Evolutionary conservation across 768 basidiomycete species (phyloP), one percentile per base, ranked within the genome.

Genomic region (Amanita exitialis): DNA sequence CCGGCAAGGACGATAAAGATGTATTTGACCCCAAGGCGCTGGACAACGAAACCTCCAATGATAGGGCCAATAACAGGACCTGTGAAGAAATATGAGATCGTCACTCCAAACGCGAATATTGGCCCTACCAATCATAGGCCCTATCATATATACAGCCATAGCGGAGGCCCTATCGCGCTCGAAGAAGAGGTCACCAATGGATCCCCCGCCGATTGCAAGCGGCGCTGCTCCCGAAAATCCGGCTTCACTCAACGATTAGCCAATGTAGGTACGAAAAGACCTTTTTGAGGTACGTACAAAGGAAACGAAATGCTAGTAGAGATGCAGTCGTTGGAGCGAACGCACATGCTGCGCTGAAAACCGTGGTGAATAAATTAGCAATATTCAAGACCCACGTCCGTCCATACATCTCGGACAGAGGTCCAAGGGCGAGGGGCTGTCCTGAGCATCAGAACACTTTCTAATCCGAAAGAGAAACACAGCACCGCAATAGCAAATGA

Each of bases 321-420:
- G 74, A 52, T 0, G 64, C 71, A 3, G 73, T 71, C 10, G 62
- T 78, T 3, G 83, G 83, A 9, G 84, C 72, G 57, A 80, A 79
- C 0, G 82, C 84, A 60, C 86, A 88, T 3, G 78, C 86, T 3
- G 87, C 58, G 52, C 73, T 82, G 64, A 88, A 84, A 6, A 63
- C 73, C 16, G 84, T 56, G 55, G 77, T 85, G 49, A 82, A 64
- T 4, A 86, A 27, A 54, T 85, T 87, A 15, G 69, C 67, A 20
- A 85, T 72, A 59, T 89, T 83, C 34, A 86, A 66, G 21, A 87
- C 71, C 83, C 82, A 85, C 59, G 68, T 73, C 21, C 86, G 77
- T 1, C 84, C 84, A 58, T 80, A 86, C 64, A 86, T 80, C 63
- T 87, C 86, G 0, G 84, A 87, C 18, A 83, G 54, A 1, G 86